Percentiles rank a stretch among this genome's conserved stretches.
Evolutionary conservation across 2,329 filamentous ascomycete species (phyloP).

Genomic region (Apiospora koreana): DNA sequence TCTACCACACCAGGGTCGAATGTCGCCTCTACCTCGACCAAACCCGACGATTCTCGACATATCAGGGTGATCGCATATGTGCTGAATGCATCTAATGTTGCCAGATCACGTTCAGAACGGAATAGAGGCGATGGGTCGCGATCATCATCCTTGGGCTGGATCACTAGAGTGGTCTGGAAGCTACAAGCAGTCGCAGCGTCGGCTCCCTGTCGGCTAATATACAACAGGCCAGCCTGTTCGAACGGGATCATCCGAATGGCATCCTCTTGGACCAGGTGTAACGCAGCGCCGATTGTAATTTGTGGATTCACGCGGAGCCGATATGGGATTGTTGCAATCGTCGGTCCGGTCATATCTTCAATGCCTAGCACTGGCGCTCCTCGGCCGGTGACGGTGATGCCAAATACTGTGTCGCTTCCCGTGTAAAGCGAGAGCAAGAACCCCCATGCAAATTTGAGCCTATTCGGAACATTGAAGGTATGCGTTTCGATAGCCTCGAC

Average conservation of each 20-base stretch:
- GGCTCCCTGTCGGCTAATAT: neutral
- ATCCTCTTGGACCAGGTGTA: slow-evolving; percentile 28
- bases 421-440: slow-evolving; percentile 37
- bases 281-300: slow-evolving; percentile 20
- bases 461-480: no score
- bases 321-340: slow-evolving; percentile 43
- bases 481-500: no score
- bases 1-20: no score
- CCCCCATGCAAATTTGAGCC: slow-evolving; percentile 34
- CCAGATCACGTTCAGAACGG: no score
- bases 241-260: neutral
- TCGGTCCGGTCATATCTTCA: slow-evolving; percentile 22
- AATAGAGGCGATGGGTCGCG: no score
- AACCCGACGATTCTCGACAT: no score
- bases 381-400: slow-evolving; percentile 41
- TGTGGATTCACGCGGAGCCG: slow-evolving; percentile 32
- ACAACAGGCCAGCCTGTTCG: slow-evolving; percentile 6
- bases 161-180: neutral
- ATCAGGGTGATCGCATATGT: no score
- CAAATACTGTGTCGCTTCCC: slow-evolving; percentile 42
- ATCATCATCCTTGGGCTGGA: neutral
- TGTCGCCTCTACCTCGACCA: no score
- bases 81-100: no score
- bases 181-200: neutral
- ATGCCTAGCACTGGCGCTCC: slow-evolving; percentile 18